Conservation (phyloP, 805 yeast genomes). For the Candida corydali region DNA sequence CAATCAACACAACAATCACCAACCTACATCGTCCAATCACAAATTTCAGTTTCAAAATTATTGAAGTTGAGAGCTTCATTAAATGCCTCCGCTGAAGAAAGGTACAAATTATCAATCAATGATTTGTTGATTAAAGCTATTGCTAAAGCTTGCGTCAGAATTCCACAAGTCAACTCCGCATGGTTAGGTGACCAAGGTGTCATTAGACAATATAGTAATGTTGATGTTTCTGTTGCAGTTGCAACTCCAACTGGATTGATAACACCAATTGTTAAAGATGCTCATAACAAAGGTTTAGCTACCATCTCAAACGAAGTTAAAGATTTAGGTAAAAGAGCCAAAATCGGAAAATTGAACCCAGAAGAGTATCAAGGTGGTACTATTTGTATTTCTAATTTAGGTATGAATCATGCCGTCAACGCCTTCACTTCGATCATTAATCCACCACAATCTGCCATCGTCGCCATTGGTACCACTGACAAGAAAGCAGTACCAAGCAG, state of each 20-base stretch:
- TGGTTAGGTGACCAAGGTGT: conserved; percentile 89
- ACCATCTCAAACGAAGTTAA: conserved; percentile 79
- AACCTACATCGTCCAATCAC: conserved; percentile 86
- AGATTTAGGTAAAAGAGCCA: conserved; percentile 94
- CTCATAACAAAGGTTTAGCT: conserved; percentile 81
- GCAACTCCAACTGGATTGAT: conserved; percentile 96
- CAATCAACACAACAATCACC: conserved; percentile 87
- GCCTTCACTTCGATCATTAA: conserved; percentile 94
- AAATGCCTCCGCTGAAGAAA: conserved; percentile 79
- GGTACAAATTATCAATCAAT: conserved; percentile 88
- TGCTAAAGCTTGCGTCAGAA: conserved; percentile 83
- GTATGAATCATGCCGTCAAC: conserved; percentile 94
- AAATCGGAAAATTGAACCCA: conserved; percentile 86
- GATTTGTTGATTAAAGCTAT: conserved; percentile 93
- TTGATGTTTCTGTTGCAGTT: conserved; percentile 97
- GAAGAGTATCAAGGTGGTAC: conserved; percentile 99
- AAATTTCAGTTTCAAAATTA: conserved; percentile 81
- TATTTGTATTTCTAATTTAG: conserved; percentile 96
- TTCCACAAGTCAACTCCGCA: conserved; percentile 90
- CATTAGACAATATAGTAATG: conserved; percentile 86
- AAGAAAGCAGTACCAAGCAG: conserved; percentile 92
- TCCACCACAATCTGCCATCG: conserved; percentile 94
- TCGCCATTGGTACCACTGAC: conserved; percentile 91
- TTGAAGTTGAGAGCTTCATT: conserved; percentile 88
- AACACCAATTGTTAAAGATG: conserved; percentile 91